Evolutionary conservation across 1,284 basidiomycete genomes (phyloP), one percentile per base, ranked within the genome.

Genomic region (Apiotrichum sp.): DNA sequence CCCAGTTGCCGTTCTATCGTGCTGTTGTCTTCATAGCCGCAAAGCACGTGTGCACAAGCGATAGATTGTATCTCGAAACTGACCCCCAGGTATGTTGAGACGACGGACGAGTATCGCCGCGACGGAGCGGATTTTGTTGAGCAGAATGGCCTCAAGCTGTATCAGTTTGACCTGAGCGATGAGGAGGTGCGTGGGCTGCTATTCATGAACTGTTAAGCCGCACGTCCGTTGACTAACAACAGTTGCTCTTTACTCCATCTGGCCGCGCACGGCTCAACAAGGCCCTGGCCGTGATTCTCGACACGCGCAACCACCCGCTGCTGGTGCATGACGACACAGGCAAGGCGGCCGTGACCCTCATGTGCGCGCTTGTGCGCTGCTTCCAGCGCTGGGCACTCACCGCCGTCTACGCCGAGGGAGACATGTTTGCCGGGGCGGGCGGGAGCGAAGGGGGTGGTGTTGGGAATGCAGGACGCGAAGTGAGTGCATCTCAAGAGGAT

Each of bases 351-450:
- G 62, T 62, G 9, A 70, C 69, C 5, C 58, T 74, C 13, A 43
- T 74, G 3, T 70, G 69, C 40, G 64, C 68, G 8, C 59, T 74
- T 16, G 62, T 73, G 11, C 63, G 73, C 22, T 58, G 68, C 33
- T 64, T 73, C 44, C 68, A 74, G 49, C 60, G 65, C 5, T 74
- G 73, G 73, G 69, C 66, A 42, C 61, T 74, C 55, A 71, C 70
- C 2, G 67, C 70, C 22, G 59, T 69, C 4, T 74, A 64, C 57
- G 69, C 69, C 2, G 72, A 74, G 54, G 70, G 69, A 0, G 72
- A 74, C 58, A 69, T 74, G 65, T 75, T 74, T 54, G 70, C 74
- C n/a, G 72, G 72, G 32, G 71, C 73, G 6, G 71, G 72, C 7
- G 72, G 72, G 1, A 63, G 70, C 16, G 72, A 75, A 56, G 72